Conservation (phyloP, 164 flowering plant species). For the Kingdonia uniflora region DNA sequence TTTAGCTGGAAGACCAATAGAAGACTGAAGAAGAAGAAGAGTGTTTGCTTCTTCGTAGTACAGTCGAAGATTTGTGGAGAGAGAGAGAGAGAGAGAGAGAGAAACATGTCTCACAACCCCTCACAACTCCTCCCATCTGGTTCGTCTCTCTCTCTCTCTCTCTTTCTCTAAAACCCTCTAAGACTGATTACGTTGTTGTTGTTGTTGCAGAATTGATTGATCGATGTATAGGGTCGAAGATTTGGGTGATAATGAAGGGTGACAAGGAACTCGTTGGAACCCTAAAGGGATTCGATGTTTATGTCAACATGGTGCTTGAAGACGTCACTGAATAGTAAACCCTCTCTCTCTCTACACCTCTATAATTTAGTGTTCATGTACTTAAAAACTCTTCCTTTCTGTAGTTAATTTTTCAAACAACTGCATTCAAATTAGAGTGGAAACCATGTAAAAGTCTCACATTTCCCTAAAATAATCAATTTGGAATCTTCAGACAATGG, state of each 20-base stretch:
- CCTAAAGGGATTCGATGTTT: slow-evolving; percentile 84
- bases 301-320: slow-evolving; percentile 98
- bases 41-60: no score
- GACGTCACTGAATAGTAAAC: slow-evolving; percentile 94
- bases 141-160: not conserved
- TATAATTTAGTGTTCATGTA: no score
- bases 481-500: slow-evolving; percentile 6
- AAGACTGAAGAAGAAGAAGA: no score
- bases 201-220: slow-evolving; percentile 74
- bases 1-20: no score
- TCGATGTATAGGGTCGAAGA: slow-evolving; percentile 93
- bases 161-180: not conserved
- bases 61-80: not conserved
- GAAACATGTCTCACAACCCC: slow-evolving; percentile 56
- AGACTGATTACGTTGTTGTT: not conserved
- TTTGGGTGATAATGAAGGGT: slow-evolving; percentile 99
- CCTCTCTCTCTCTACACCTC: no score
- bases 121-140: slow-evolving; percentile 88
- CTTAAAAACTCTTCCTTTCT: no score
- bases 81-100: not conserved
- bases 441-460: no score
- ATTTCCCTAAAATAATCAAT: no score
- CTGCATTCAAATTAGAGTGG: no score
- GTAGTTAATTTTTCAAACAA: no score
- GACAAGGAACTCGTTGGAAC: slow-evolving; percentile 99